Evolutionary conservation across 805 yeast genomes (phyloP).

Genomic region (Blastobotrys attinorum): DNA sequence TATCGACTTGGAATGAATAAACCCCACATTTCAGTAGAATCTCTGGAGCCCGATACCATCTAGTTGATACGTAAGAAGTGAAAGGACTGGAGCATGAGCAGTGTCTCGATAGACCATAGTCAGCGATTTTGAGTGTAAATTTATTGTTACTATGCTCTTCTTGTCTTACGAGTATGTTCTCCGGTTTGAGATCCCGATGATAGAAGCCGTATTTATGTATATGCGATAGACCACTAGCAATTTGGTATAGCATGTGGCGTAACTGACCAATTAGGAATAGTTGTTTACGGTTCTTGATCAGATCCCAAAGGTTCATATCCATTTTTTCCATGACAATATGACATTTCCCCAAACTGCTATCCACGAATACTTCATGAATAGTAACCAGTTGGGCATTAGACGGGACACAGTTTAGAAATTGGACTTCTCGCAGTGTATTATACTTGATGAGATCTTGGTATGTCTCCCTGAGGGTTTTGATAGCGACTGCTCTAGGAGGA

Average conservation of each 20-base stretch:
- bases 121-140: conserved; percentile 78
- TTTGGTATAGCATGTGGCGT: conserved; percentile 45
- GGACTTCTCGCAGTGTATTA: conserved; percentile 33
- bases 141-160: background rate
- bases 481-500: conserved; percentile 46
- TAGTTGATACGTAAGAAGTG: conserved; percentile 86
- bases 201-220: conserved; percentile 63
- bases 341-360: conserved; percentile 46
- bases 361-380: conserved; percentile 73
- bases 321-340: conserved; percentile 86
- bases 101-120: conserved; percentile 86
- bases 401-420: conserved; percentile 42
- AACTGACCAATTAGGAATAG: conserved; percentile 48
- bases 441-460: conserved; percentile 48
- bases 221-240: conserved; percentile 71
- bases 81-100: conserved; percentile 51
- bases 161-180: conserved; percentile 64
- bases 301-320: conserved; percentile 73
- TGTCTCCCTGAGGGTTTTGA: conserved; percentile 65
- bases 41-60: conserved; percentile 98
- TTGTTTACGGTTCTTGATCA: conserved; percentile 55
- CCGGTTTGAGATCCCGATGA: conserved; percentile 93
- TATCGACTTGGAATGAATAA: conserved; percentile 75
- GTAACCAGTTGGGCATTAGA: conserved; percentile 67
- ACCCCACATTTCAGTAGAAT: conserved; percentile 66